Percentiles rank a stretch among this genome's conserved stretches.
Conservation (phyloP, 2,329 filamentous ascomycete genomes). For the Arachnopeziza araneosa region DNA sequence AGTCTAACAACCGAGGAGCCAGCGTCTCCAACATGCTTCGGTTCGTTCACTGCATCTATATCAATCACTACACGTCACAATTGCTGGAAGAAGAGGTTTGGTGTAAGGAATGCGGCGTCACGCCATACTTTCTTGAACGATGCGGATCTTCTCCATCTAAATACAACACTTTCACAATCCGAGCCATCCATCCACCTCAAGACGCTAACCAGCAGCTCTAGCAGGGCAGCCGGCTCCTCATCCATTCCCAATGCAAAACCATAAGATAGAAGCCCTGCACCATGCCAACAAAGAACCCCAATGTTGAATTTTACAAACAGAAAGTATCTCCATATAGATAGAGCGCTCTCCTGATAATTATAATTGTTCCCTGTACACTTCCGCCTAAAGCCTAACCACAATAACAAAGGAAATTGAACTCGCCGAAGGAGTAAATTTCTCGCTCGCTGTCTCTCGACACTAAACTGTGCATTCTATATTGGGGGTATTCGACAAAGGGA, state of each 20-base stretch:
- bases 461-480: constrained; percentile 2
- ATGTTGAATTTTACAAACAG: background rate
- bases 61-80: background rate
- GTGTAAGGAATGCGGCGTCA: background rate
- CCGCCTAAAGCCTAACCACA: background rate
- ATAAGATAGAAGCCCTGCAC: background rate
- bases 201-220: background rate
- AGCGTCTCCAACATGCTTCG: background rate
- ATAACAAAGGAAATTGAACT: background rate
- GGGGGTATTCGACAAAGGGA: background rate
- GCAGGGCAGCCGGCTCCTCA: background rate
- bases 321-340: background rate
- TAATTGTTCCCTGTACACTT: background rate
- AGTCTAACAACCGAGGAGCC: too few relatives aligned
- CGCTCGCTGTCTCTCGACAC: background rate
- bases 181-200: background rate
- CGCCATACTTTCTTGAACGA: background rate
- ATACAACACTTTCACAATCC: background rate
- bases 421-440: background rate
- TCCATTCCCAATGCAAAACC: background rate
- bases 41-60: background rate
- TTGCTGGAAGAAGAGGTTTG: background rate
- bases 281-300: background rate
- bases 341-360: background rate
- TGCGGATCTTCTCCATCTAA: background rate